phyloP scores from a whole-genome alignment of 768 basidiomycete species.

The Xerocomus spinulosus region DNA sequence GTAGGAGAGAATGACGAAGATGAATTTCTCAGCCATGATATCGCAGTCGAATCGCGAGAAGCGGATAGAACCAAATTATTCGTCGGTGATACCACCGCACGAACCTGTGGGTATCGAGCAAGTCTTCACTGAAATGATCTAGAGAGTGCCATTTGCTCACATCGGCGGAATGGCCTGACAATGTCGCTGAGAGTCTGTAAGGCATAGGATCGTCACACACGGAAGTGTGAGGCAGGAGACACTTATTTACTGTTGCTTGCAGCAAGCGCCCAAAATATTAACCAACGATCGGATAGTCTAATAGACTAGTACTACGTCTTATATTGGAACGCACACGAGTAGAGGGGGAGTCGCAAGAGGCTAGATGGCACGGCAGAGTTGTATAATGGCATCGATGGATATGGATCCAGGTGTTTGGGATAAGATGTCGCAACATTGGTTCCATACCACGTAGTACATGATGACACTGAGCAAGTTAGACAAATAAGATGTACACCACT shows the following conservation, averaged over 20 bases:
- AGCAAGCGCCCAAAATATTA: too few species aligned
- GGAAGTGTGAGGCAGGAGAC: too few species aligned
- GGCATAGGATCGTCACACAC: conserved; percentile 40
- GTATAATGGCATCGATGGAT: too few species aligned
- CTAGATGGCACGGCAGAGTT: too few species aligned
- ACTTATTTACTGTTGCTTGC: conserved; percentile 4
- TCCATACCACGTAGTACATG: too few species aligned
- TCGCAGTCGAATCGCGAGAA: conserved; percentile 88
- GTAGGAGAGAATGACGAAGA: conserved; percentile 50
- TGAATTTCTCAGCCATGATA: conserved; percentile 68
- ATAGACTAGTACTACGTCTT: too few species aligned
- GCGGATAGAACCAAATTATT: conserved; percentile 80
- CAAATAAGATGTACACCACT: conserved; percentile 65
- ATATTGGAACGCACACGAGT: too few species aligned
- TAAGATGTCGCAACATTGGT: too few species aligned
- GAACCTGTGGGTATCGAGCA: conserved; percentile 53
- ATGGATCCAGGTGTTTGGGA: too few species aligned
- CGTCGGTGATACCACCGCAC: conserved; percentile 72
- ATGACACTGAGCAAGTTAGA: neutral
- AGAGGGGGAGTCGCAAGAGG: too few species aligned
- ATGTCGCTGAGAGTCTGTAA: conserved; percentile 73
- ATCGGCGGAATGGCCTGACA: conserved; percentile 68
- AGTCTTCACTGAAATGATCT: conserved; percentile 5
- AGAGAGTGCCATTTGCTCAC: conserved; percentile 38
- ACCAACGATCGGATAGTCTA: too few species aligned